Base-by-base conservation (phyloP, 345 rosid species). In the Viola odorata region DNA sequence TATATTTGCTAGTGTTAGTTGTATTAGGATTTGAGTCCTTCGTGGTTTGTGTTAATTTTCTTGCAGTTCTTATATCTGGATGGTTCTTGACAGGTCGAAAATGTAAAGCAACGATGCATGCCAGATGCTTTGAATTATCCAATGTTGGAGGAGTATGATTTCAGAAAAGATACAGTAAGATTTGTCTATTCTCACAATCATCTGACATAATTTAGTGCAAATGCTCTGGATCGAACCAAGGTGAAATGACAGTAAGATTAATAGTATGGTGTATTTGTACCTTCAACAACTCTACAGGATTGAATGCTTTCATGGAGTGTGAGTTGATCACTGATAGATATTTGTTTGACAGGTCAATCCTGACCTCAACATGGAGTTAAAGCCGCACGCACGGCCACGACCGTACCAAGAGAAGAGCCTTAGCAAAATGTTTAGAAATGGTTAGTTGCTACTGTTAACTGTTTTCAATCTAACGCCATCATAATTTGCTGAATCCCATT, bases 381-480 rank as follows among this genome's bases (percentile, higher is more conserved):
- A 91, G 72, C 96, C 96, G 68, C 87, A 85, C 68, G 97, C 96
- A 54, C 97, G 88, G 70, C 99, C 97, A 38, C 85, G 96, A 16
- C 99, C 95, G 32, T 94, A 94, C 79, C 99, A 94, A 73, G 97
- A 88, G 72, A 88, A 90, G 76, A 90, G 97, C 69, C 83, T 88
- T 56, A 94, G 99, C 74, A 94, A 94, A 88, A 94, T 94, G 99
- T 94, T 94, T 82, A 97, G 99, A 69, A 94, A 94, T 68, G 99
- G 99, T 90, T 69, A 57, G 56, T 38, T 12, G 41, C 4, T 12
- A 47, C 7, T 47, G 11, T 47, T 6, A n/a, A n/a, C 50, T 3
- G 32, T 47, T 6, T 47, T 11, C 47, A 62, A n/a, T 64, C 16
- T 59, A 39, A 11, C 51, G 3, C n/a, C 42, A 16, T 37, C 42